Base-by-base conservation (phyloP, 768 basidiomycete genomes). In the Termitomyces sp. region DNA sequence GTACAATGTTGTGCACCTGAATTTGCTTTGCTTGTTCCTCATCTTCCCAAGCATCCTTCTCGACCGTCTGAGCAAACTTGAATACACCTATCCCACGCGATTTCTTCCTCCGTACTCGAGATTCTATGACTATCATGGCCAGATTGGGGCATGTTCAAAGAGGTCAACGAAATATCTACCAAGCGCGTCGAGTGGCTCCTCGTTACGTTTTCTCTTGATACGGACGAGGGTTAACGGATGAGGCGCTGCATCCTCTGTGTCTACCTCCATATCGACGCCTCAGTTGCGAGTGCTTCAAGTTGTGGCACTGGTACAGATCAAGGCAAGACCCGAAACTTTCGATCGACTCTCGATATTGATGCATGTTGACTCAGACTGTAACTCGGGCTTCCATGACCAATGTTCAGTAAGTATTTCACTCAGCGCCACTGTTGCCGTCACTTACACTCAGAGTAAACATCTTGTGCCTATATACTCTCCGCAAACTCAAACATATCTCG, bases 151-250 rank as follows among this genome's bases (percentile, higher is more conserved):
- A 51, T 50, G 40, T 52, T 55, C 54, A 45, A 34, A n/a, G 48
- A 56, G 57, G 47, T 62, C 39, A 52, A 57, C 49, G 30, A 56
- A 60, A 47, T 70, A 53, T 77, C 64, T 74, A 88, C 91, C 87
- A 62, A 93, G 76, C 36, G 88, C 91, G 72, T 93, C 91, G 47
- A 92, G 75, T 36, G 91, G 88, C 66, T 91, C 91, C 63, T 93
- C 91, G 36, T 82, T 88, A 24, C 91, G 79, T 66, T 91, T 92
- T 34, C 91, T 81, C 69, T 93, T 93, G 71, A 93, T 91, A 33
- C 91, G 83, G 33, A 93, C 71, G 64, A 93, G 87, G 0, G 91
- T 88, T 65, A 83, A 88, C 7, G 82, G 69, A 53, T 79, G 79
- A 39, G 64, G 57, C 27, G 59, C 57, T 36, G 71, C 52, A 37